Evolutionary conservation across 2,329 filamentous ascomycete genomes (phyloP), one percentile per base, ranked within the genome.

Genomic region (Didymella sp.): DNA sequence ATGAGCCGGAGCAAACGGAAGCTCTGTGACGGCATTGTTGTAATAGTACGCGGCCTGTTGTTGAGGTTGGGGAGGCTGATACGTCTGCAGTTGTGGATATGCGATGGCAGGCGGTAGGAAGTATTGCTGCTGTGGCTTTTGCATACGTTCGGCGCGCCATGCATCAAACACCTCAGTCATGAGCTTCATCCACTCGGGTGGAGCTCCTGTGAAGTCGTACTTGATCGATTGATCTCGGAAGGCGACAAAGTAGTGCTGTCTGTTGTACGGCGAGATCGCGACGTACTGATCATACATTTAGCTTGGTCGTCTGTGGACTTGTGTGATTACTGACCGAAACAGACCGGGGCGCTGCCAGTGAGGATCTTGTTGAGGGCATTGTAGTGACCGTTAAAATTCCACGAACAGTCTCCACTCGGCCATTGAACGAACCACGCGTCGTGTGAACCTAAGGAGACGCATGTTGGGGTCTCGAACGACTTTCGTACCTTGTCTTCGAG

Each of bases 301-400:
- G 35, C 25, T 22, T 6, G 15, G 11, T 15, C 22, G 12, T 19
- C 15, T 35, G 19, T 11, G 17, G 4, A 21, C 6, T 15, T 13
- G 6, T 22, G 11, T 2, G 2, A 6, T 6, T 41, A 71, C 72
- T 64, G 54, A 75, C 73, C 28, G 62, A 61, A 22, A 75, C 67
- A 2, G 66, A 62, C 40, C 64, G 55, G 33, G 72, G 68, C 19
- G 66, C 63, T 17, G 68, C 66, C 8, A 1, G 54, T 64, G 47
- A 75, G 47, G 3, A 73, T 69, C 63, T 61, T 65, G 21, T 75
- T 65, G 48, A 75, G 48, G 3, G 49, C 62, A 2, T 43, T 58
- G 56, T 75, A 75, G 27, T 63, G 37, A 12, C 73, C 71, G 27
- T 74, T 58, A 47, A 75, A 73, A 31, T 73, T 73, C 73, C 73